A percentile compares a stretch with the other conserved stretches of the same genome.
phyloP scores from a whole-genome alignment of 2,329 filamentous ascomycete genomes.

The Sphaceloma murrayae region DNA sequence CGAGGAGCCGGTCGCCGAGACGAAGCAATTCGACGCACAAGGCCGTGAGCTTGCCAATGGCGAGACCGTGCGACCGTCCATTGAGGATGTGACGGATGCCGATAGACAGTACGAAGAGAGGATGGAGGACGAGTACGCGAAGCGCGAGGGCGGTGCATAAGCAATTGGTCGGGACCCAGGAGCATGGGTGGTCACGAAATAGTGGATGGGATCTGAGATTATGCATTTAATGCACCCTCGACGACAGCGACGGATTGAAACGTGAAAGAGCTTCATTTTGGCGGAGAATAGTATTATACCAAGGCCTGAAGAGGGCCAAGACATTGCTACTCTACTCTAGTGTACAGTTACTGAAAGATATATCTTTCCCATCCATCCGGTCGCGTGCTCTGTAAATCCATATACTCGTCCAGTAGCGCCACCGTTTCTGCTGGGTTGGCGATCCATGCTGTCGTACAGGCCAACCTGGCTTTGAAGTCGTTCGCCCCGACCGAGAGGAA shows the following conservation, averaged over 20 bases:
- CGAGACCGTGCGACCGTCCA: slow-evolving; percentile 13
- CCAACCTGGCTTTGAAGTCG: slow-evolving; percentile 89
- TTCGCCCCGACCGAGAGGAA: slow-evolving; percentile 92
- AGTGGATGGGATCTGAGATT: no score
- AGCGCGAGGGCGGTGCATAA: slow-evolving; percentile 35
- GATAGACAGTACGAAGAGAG: slow-evolving; percentile 33
- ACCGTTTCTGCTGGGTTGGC: slow-evolving; percentile 88
- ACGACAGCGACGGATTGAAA: neutral
- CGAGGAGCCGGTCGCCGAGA: slow-evolving; percentile 24
- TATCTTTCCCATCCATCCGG: slow-evolving; percentile 10
- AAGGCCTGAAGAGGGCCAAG: neutral
- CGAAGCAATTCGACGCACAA: slow-evolving; percentile 25
- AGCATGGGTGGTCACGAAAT: neutral
- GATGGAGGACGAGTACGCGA: slow-evolving; percentile 38
- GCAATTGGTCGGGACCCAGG: no score
- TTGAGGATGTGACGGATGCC: slow-evolving; percentile 27
- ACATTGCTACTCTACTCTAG: neutral
- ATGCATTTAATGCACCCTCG: no score
- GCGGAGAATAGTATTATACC: neutral
- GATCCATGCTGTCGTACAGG: slow-evolving; percentile 95
- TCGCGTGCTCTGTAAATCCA: slow-evolving; percentile 22
- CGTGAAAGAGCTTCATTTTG: slow-evolving; percentile 14
- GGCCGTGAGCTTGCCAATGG: slow-evolving; percentile 25
- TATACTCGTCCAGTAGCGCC: slow-evolving; percentile 74
- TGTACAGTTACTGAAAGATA: neutral